phyloP scores from a whole-genome alignment of 768 basidiomycete species.

The Amanita thiersii region DNA sequence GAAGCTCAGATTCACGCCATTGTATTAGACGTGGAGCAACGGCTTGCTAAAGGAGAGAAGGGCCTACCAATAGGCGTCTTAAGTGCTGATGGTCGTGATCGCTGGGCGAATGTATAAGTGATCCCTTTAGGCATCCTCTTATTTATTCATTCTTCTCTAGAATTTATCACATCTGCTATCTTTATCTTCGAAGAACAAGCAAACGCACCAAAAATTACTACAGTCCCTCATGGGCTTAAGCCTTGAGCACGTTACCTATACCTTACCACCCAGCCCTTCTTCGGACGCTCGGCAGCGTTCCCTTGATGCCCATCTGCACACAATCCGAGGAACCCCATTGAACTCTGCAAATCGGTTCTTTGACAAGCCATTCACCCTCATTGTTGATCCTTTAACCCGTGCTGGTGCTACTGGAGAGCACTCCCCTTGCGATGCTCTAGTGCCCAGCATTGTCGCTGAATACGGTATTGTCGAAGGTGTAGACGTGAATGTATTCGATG shows the following conservation, averaged over 20 bases:
- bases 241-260: slow-evolving; percentile 67
- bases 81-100: slow-evolving; percentile 74
- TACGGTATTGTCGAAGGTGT: slow-evolving; percentile 70
- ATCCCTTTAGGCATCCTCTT: neutral
- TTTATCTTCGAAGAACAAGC: slow-evolving; percentile 56
- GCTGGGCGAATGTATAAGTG: slow-evolving; percentile 63
- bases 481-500: slow-evolving; percentile 35
- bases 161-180: slow-evolving; percentile 64
- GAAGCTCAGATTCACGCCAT: slow-evolving; percentile 35
- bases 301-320: slow-evolving; percentile 69
- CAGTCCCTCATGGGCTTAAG: slow-evolving; percentile 74
- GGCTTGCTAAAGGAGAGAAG: slow-evolving; percentile 43
- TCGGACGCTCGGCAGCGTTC: slow-evolving; percentile 18
- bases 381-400: slow-evolving; percentile 79
- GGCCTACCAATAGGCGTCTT: slow-evolving; percentile 62
- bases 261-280: slow-evolving; percentile 21
- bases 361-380: slow-evolving; percentile 79
- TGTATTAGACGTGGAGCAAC: slow-evolving; percentile 48
- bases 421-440: slow-evolving; percentile 82
- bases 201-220: slow-evolving; percentile 55
- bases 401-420: slow-evolving; percentile 90
- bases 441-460: slow-evolving; percentile 82
- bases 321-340: slow-evolving; percentile 53
- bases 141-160: slow-evolving; percentile 19
- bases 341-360: slow-evolving; percentile 79